Evolutionary conservation across 345 rosid species (phyloP).

Genomic region (Eutrema yunnanense): DNA sequence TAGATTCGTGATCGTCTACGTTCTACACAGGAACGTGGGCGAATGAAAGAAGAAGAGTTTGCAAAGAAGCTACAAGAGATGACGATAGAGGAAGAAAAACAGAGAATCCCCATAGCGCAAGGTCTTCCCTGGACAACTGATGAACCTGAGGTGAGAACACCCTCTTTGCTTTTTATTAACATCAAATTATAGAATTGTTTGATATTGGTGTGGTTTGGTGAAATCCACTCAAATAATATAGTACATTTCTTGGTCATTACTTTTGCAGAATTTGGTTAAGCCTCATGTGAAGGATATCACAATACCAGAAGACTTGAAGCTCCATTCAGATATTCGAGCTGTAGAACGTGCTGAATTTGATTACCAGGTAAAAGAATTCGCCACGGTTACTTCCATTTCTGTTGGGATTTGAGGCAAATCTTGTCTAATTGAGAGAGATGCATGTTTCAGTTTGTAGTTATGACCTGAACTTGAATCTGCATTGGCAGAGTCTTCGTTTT

Average conservation of each 20-base stretch:
- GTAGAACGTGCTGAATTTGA: slow-evolving; percentile 87
- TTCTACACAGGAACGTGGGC: slow-evolving; percentile 67
- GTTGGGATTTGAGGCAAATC: neutral
- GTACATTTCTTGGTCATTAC: neutral
- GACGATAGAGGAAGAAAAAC: slow-evolving; percentile 57
- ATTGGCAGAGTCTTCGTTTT: neutral
- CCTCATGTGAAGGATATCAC: slow-evolving; percentile 78
- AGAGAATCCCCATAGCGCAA: slow-evolving; percentile 76
- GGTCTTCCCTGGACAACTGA: slow-evolving; percentile 98
- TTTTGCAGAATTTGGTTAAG: slow-evolving; percentile 54
- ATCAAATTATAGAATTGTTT: neutral
- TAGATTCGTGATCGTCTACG: neutral
- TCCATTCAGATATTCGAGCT: slow-evolving; percentile 72
- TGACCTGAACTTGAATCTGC: neutral
- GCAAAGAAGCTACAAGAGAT: slow-evolving; percentile 68
- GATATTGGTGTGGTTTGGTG: neutral
- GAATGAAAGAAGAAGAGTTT: slow-evolving; percentile 77
- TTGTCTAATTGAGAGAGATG: neutral
- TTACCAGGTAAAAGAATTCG: slow-evolving; percentile 46
- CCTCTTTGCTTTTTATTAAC: neutral
- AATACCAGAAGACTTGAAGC: slow-evolving; percentile 61
- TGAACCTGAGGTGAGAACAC: slow-evolving; percentile 72
- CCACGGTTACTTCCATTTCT: neutral
- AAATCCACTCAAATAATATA: neutral
- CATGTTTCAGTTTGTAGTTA: slow-evolving; percentile 1